phyloP scores from a whole-genome alignment of 1,284 basidiomycete genomes.

The Ganoderma meredithae region DNA sequence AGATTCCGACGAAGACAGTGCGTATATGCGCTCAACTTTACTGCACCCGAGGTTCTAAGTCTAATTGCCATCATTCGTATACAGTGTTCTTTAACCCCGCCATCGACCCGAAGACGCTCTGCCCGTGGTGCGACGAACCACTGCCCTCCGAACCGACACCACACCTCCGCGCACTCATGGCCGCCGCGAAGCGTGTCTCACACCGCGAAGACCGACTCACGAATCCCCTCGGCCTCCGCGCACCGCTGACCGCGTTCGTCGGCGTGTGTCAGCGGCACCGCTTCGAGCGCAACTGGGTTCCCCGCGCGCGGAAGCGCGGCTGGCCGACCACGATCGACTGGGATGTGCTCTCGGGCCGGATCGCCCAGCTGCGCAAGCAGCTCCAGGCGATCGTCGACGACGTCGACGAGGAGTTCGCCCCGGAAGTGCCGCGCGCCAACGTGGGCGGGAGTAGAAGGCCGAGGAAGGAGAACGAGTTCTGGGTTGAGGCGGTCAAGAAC shows the following conservation, averaged over 20 bases:
- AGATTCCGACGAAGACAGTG: conserved; percentile 37
- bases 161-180: conserved; percentile 61
- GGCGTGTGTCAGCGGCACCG: conserved; percentile 77
- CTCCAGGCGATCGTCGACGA: conserved; percentile 62
- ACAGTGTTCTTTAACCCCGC: conserved; percentile 52
- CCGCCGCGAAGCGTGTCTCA: conserved; percentile 58
- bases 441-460: conserved; percentile 40
- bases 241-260: conserved; percentile 66
- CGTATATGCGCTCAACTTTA: conserved; percentile 25
- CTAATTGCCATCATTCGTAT: not conserved
- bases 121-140: conserved; percentile 79
- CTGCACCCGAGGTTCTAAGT: conserved; percentile 7
- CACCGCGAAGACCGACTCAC: conserved; percentile 65
- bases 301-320: conserved; percentile 68
- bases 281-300: conserved; percentile 75
- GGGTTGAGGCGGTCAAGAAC: conserved; percentile 68
- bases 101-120: conserved; percentile 69
- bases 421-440: conserved; percentile 28
- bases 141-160: conserved; percentile 71
- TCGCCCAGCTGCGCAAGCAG: conserved; percentile 53
- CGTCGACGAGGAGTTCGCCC: conserved; percentile 44
- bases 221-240: conserved; percentile 74
- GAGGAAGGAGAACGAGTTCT: conserved; percentile 66
- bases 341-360: conserved; percentile 55
- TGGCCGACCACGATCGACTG: conserved; percentile 82